Evolutionary conservation across 1,139 yeast species (phyloP), one percentile per base, ranked within the genome.

Genomic region (Yamadazyma atmosphaerica): DNA sequence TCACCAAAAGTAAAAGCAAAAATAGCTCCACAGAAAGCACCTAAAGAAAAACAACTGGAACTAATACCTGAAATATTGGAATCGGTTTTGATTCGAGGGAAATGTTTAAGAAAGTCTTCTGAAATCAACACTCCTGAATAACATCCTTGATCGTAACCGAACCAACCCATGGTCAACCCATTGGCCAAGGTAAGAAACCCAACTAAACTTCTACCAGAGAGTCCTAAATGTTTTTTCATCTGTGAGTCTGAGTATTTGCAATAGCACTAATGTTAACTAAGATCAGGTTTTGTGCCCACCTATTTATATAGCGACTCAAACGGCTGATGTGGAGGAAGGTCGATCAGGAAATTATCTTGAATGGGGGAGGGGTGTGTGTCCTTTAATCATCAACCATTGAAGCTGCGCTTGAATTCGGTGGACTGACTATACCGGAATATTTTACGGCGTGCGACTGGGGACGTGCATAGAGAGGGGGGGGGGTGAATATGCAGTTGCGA

Each of bases 121-220:
- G 68, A 48, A 36, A 61, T 57, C 47, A 66, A 77, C 36, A 79
- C 65, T 48, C 85, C 83, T 13, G 83, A 73, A 82, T 81, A 79
- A 39, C 83, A 73, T 52, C 89, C 89, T 59, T 83, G 89, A 55
- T 83, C 88, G 50, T 81, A 82, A 39, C 90, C 90, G 54, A 83
- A 83, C 46, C 45, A 45, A 4, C 47, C 49, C 42, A 46, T 45
- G 14, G 45, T 43, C 4, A 46, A 41, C 31, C 48, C 48, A 36
- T 47, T 44, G 16, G 45, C 39, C 2, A 46, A n/a, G 3, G 52
- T 47, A 26, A 48, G 39, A 11, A 47, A 26, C 4, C 40, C 36
- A 26, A 48, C 33, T 13, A 47, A 37, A 2, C 27, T 16, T 16
- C 40, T 47, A 9, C 52, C 52, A 10, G 47, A 34, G 11, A 48